Evolutionary conservation across 2,329 filamentous ascomycete species (phyloP).

Genomic region (Bipolaris cookei): DNA sequence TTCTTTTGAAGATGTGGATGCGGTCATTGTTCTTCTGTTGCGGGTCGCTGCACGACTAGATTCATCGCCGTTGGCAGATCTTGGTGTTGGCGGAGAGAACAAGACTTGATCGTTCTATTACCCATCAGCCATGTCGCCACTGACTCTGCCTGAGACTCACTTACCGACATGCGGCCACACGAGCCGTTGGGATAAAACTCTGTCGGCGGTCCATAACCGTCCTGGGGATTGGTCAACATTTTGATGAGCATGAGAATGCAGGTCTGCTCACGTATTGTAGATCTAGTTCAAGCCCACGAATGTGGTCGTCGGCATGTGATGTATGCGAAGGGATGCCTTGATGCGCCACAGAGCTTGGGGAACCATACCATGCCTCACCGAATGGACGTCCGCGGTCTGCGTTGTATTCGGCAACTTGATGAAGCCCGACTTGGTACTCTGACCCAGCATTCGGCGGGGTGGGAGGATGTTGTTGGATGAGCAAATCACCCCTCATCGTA

Average conservation of each 20-base stretch:
- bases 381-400: constrained; percentile 48
- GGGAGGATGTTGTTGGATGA: constrained; percentile 47
- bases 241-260: constrained; percentile 1
- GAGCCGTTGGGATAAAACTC: constrained; percentile 40
- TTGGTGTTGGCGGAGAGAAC: constrained; percentile 53
- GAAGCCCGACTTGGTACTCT: constrained; percentile 48
- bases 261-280: constrained; percentile 43
- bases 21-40: constrained; percentile 37
- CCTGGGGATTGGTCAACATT: constrained; percentile 37
- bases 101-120: constrained; percentile 35
- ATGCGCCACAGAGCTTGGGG: constrained; percentile 35
- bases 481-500: constrained; percentile 44
- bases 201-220: constrained; percentile 38
- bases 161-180: constrained; percentile 35
- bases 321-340: constrained; percentile 37
- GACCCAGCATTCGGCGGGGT: constrained; percentile 43
- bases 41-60: constrained; percentile 48
- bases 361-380: constrained; percentile 42
- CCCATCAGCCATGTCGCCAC: constrained; percentile 25
- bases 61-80: constrained; percentile 52
- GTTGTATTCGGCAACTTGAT: constrained; percentile 54
- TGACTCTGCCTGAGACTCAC: constrained; percentile 5
- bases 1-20: constrained; percentile 33
- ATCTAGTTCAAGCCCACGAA: constrained; percentile 33
- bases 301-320: constrained; percentile 35